A percentile compares a stretch with the other conserved stretches of the same genome.
phyloP scores from a whole-genome alignment of 116 monocot species.

The Posidonia oceanica region DNA sequence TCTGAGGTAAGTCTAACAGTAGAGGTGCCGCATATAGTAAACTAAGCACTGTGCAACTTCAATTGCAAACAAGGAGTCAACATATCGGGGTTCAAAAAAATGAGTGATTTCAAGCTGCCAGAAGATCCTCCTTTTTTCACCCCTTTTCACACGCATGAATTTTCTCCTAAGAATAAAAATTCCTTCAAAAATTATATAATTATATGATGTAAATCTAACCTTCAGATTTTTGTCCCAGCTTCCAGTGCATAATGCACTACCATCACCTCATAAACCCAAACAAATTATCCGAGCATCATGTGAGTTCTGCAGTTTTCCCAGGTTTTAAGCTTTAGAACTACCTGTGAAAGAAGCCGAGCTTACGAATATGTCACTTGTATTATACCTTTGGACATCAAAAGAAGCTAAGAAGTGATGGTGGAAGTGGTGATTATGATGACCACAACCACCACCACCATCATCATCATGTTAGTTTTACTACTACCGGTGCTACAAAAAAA shows the following conservation, averaged over 20 bases:
- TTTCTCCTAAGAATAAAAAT: not conserved
- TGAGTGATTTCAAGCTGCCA: not conserved
- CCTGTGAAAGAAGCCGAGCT: conserved; percentile 28
- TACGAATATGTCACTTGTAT: too few species aligned
- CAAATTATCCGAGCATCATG: conserved; percentile 86
- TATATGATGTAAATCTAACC: conserved; percentile 30
- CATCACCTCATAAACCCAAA: conserved; percentile 84
- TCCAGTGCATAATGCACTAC: conserved; percentile 98
- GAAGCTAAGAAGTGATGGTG: too few species aligned
- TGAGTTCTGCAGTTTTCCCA: conserved; percentile 83
- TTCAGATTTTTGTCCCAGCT: conserved; percentile 94
- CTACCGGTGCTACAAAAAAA: not conserved
- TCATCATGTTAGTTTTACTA: not conserved
- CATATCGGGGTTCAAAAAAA: not conserved
- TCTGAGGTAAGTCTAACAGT: too few species aligned
- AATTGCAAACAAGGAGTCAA: not conserved
- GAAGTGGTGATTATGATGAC: too few species aligned
- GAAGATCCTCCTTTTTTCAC: too few species aligned
- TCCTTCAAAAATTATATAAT: not conserved
- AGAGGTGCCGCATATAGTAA: too few species aligned
- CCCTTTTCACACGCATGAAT: not conserved
- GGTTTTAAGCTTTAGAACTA: conserved; percentile 70
- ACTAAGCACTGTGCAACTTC: not conserved
- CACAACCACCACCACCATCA: too few species aligned
- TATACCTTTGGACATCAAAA: too few species aligned